phyloP scores from a whole-genome alignment of 768 basidiomycete genomes.

The Guyanaporus albipodus region DNA sequence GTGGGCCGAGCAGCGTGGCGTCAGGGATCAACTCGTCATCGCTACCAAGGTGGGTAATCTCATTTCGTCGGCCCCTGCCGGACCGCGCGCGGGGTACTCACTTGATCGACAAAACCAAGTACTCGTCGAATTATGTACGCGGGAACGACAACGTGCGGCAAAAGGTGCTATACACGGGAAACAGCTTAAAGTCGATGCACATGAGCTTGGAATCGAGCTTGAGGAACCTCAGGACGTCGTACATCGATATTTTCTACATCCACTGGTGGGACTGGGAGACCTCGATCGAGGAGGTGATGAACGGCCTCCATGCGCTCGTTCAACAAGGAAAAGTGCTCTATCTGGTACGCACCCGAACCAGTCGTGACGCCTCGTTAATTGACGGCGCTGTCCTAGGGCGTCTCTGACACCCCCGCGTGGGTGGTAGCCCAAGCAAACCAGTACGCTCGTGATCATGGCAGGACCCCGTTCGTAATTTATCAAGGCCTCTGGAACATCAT shows the following conservation, averaged over 20 bases:
- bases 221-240: slow-evolving; percentile 50
- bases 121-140: slow-evolving; percentile 15
- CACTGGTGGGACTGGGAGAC: slow-evolving; percentile 38
- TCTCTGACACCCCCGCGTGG: slow-evolving; percentile 39
- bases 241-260: slow-evolving; percentile 22
- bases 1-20: slow-evolving; percentile 41
- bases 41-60: slow-evolving; percentile 36
- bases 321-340: slow-evolving; percentile 38
- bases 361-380: neutral
- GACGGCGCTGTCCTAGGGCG: slow-evolving; percentile 16
- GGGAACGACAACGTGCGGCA: slow-evolving; percentile 14
- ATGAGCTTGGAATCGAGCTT: slow-evolving; percentile 32
- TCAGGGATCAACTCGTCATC: slow-evolving; percentile 45
- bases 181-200: slow-evolving; percentile 34
- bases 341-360: slow-evolving; percentile 15
- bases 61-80: neutral
- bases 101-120: slow-evolving; percentile 10
- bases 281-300: slow-evolving; percentile 40
- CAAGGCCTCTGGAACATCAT: slow-evolving; percentile 36
- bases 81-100: slow-evolving; percentile 2
- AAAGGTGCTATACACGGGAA: slow-evolving; percentile 33
- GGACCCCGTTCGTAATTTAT: slow-evolving; percentile 44
- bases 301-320: slow-evolving; percentile 35
- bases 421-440: slow-evolving; percentile 39
- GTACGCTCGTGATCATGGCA: slow-evolving; percentile 39